phyloP scores from a whole-genome alignment of 306 rosid species.

The Vigna hirtella region DNA sequence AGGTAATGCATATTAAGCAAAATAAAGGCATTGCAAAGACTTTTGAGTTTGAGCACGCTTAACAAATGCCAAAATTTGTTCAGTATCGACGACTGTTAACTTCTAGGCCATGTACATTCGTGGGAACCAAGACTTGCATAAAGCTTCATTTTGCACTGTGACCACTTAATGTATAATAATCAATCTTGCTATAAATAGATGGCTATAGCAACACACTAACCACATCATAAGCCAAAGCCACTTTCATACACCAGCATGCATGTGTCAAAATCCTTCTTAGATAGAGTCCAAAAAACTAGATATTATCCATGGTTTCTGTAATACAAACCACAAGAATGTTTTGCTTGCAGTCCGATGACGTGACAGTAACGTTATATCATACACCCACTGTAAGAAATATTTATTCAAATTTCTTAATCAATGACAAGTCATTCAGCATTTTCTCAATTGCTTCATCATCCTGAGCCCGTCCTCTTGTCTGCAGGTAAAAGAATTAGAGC shows the following conservation, averaged over 20 bases:
- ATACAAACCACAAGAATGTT: conserved; percentile 12
- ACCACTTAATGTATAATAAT: no score
- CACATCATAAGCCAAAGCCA: background rate
- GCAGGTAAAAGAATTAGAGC: conserved; percentile 17
- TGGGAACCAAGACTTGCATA: background rate
- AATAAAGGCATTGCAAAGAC: no score
- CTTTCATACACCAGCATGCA: background rate
- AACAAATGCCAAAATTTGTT: background rate
- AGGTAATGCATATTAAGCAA: no score
- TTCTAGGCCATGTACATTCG: no score
- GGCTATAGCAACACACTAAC: background rate
- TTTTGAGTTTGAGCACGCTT: background rate
- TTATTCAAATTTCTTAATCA: conserved; percentile 91
- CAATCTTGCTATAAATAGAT: background rate
- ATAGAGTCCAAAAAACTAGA: background rate
- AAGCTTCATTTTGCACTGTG: no score
- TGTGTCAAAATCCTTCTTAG: background rate
- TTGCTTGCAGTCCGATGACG: conserved; percentile 16
- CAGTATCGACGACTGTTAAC: no score
- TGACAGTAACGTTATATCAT: background rate
- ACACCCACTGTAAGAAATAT: background rate
- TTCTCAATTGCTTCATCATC: conserved; percentile 96
- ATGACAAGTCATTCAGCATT: conserved; percentile 84
- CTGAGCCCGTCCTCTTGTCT: conserved; percentile 92
- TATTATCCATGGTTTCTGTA: background rate